Evolutionary conservation across 2,329 filamentous ascomycete species (phyloP).

Genomic region (Colletotrichum zoysiae): DNA sequence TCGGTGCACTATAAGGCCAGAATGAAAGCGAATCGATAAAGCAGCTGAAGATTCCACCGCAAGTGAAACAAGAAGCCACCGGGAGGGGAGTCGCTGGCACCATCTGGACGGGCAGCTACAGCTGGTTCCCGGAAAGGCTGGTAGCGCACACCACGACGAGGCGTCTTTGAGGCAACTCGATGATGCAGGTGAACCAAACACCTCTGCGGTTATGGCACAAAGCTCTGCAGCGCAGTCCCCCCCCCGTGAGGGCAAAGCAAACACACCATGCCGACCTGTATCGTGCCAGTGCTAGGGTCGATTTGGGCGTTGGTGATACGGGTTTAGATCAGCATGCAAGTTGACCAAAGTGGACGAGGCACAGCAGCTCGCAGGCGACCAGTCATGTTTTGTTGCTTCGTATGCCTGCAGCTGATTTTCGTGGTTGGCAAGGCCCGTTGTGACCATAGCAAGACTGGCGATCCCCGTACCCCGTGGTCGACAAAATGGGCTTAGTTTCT

Average conservation of each 20-base stretch:
- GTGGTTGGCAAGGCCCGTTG: constrained; percentile 29
- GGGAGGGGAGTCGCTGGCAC: constrained; percentile 31
- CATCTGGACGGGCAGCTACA: constrained; percentile 39
- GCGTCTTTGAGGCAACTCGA: constrained; percentile 38
- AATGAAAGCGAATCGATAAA: background rate
- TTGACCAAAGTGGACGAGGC: constrained; percentile 36
- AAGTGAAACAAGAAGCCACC: constrained; percentile 38
- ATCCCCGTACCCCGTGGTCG: constrained; percentile 31
- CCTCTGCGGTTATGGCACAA: constrained; percentile 29
- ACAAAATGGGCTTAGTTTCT: constrained; percentile 25
- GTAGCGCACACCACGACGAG: constrained; percentile 22
- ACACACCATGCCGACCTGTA: constrained; percentile 35
- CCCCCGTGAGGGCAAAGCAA: constrained; percentile 15
- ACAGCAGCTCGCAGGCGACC: constrained; percentile 27
- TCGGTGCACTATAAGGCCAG: background rate
- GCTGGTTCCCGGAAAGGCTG: constrained; percentile 41
- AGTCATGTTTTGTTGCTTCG: constrained; percentile 16
- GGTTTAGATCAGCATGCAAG: constrained; percentile 39
- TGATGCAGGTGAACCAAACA: constrained; percentile 42
- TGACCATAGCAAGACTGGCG: constrained; percentile 26
- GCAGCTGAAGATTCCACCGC: constrained; percentile 36
- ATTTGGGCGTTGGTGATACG: constrained; percentile 30
- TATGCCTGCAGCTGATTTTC: constrained; percentile 37
- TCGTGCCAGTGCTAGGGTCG: constrained; percentile 33
- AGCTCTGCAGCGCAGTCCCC: constrained; percentile 36